phyloP scores from a whole-genome alignment of 2,329 filamentous ascomycete genomes.

The Ophiobolus disseminans region DNA sequence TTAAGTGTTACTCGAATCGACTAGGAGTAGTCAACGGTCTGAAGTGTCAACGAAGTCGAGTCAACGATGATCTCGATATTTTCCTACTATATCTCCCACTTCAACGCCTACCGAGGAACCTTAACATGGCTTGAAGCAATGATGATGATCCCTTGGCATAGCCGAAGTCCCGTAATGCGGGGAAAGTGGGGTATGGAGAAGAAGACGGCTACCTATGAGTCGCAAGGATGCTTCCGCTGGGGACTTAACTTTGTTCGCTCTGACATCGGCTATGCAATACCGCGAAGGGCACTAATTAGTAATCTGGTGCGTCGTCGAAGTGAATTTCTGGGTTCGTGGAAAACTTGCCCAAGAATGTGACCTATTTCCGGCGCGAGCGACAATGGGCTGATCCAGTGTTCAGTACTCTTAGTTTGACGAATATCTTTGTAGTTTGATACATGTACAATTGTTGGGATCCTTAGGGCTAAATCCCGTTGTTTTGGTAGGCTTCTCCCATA shows the following conservation, averaged over 20 bases:
- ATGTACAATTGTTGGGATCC: no score
- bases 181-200: slow-evolving; percentile 29
- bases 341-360: no score
- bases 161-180: slow-evolving; percentile 29
- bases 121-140: not conserved
- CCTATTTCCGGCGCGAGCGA: no score
- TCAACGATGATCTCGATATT: slow-evolving; percentile 2
- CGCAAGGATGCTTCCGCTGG: slow-evolving; percentile 5
- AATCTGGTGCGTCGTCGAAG: no score
- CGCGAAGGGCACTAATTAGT: slow-evolving; percentile 5
- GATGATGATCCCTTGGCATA: slow-evolving; percentile 4
- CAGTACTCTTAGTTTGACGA: no score
- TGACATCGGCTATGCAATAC: slow-evolving; percentile 1
- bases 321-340: no score
- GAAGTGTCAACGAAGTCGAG: slow-evolving; percentile 19
- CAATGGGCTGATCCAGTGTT: no score
- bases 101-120: slow-evolving; percentile 16
- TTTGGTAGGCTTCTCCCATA: no score
- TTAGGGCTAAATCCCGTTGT: no score
- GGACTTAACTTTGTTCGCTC: slow-evolving; percentile 11
- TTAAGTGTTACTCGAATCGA: slow-evolving; percentile 18
- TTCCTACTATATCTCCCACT: slow-evolving; percentile 12
- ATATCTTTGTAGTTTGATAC: no score
- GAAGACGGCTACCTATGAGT: not conserved
- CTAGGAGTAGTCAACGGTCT: slow-evolving; percentile 8